Percentiles rank a stretch among this genome's conserved stretches.
phyloP scores from a whole-genome alignment of 257 asterid species.

The Solanum pimpinellifolium region DNA sequence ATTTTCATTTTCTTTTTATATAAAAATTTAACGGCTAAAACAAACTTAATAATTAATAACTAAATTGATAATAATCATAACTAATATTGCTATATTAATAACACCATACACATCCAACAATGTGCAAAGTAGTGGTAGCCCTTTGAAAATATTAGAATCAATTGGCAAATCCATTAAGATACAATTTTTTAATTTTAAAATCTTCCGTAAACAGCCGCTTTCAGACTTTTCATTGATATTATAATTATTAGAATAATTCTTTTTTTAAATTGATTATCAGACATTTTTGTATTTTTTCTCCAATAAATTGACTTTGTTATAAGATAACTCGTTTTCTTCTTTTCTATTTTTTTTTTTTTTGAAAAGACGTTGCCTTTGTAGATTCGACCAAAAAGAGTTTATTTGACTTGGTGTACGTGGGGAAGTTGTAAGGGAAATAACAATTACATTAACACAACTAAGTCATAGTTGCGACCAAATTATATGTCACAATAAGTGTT shows the following conservation, averaged over 20 bases:
- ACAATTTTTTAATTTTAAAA: background rate
- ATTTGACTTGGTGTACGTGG: background rate
- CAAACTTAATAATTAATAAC: background rate
- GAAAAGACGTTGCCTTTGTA: background rate
- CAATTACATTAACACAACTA: background rate
- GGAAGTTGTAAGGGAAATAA: background rate
- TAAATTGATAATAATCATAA: too few species aligned
- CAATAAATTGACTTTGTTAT: background rate
- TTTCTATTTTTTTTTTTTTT: background rate
- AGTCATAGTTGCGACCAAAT: background rate
- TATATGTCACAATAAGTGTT: background rate
- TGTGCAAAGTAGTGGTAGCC: background rate
- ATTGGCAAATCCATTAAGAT: background rate
- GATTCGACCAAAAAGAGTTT: background rate
- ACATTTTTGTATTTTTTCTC: background rate
- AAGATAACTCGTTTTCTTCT: background rate
- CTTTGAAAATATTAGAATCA: background rate
- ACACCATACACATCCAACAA: background rate
- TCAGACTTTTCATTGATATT: background rate
- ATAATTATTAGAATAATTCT: background rate
- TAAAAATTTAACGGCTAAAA: too few species aligned
- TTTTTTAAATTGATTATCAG: background rate
- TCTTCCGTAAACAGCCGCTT: background rate
- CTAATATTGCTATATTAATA: rapidly evolving
- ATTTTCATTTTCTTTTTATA: background rate